These are phyloP conservation scores for Canna indica DNA, from an alignment of 176 grass and related monocot genomes.

Conservation along the genomic window DNA sequence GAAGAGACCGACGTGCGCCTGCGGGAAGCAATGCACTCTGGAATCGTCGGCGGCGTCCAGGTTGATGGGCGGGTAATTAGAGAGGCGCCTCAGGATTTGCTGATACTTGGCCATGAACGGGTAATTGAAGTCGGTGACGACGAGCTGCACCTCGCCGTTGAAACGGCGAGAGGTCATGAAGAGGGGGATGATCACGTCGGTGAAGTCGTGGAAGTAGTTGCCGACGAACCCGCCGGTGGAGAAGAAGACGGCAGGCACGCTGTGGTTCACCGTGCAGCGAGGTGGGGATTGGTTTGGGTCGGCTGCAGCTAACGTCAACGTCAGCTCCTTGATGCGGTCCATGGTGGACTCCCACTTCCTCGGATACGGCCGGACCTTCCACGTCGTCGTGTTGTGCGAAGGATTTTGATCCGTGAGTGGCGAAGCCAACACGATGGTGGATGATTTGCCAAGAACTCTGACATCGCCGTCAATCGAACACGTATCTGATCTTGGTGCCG, in stretches of 20 bases:
- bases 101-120: slow-evolving; percentile 30
- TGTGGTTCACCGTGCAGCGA: slow-evolving; percentile 21
- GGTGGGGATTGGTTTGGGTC: slow-evolving; percentile 9
- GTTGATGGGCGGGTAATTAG: slow-evolving; percentile 23
- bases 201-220: slow-evolving; percentile 35
- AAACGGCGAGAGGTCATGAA: slow-evolving; percentile 25
- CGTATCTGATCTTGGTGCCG: slow-evolving; percentile 29
- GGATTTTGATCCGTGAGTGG: not conserved
- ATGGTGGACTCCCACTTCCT: slow-evolving; percentile 38
- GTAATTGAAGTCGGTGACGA: slow-evolving; percentile 26
- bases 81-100: slow-evolving; percentile 19
- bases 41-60: slow-evolving; percentile 22
- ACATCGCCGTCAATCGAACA: slow-evolving; percentile 31
- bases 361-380: slow-evolving; percentile 30
- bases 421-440: slow-evolving; percentile 22
- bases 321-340: slow-evolving; percentile 30
- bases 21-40: slow-evolving; percentile 27
- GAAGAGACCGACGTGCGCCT: slow-evolving; percentile 18
- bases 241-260: slow-evolving; percentile 28
- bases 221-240: slow-evolving; percentile 28
- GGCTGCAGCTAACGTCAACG: not conserved
- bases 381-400: slow-evolving; percentile 9
- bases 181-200: slow-evolving; percentile 32
- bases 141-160: slow-evolving; percentile 21
- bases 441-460: slow-evolving; percentile 22